Evolutionary conservation across 2,329 filamentous ascomycete genomes (phyloP), one percentile per base, ranked within the genome.

Genomic region (Colletotrichum shisoi): DNA sequence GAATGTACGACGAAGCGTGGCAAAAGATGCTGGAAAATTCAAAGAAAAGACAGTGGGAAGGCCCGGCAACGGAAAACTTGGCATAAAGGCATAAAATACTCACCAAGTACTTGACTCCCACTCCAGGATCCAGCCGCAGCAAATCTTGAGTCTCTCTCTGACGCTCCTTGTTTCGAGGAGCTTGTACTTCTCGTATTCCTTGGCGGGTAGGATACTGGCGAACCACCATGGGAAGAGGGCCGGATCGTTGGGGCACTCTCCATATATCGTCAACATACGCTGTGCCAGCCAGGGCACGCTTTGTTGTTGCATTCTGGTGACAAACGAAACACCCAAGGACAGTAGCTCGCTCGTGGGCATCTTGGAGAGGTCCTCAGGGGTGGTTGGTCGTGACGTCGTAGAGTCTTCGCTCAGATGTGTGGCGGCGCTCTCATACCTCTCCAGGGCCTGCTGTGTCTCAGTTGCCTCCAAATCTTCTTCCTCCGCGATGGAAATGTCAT

Each of bases 151-250:
- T 63, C 94, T 83, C 73, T 93, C 88, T 67, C 94, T 84, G 4
- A 96, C 92, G 71, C 91, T 94, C 3, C 84, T 89, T 5, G 90
- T 91, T 13, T 83, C 83, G 15, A 97, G 79, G 21, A 97, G 79
- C 13, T 85, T 83, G 71, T 96, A 96, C 75, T 94, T 96, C 72
- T 95, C 90, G 34, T 87, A 81, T 31, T 95, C 91, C 15, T 86
- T 84, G 44, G 95, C 88, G 0, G 93, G 93, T 13, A 96, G 78
- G 21, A 95, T 88, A 73, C 88, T 92, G 11, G 91, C 93, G 71
- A 97, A 90, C 94, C 94, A 97, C 84, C 93, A 97, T 0, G 93
- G 91, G 71, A 97, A 95, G 1, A 87, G 76, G 3, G 89, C 89
- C 0, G 92, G 89, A 73, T 96, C 92, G 17, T 86, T 82, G 0